These are phyloP conservation scores for Blepharisma japonicum DNA, from an alignment of 73 alveolate genomes.

Conservation along the genomic window DNA sequence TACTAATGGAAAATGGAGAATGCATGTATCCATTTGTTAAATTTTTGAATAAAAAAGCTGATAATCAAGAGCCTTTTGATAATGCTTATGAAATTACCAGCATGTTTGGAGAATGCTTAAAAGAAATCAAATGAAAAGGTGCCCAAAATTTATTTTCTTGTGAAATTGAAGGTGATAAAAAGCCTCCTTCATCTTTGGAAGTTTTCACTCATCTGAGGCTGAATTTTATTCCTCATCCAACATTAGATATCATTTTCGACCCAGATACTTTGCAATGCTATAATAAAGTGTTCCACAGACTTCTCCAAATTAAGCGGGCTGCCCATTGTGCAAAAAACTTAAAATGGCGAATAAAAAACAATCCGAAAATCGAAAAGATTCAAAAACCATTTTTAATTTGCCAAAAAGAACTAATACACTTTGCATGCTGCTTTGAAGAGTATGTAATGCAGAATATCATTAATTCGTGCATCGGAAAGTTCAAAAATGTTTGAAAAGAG, in stretches of 20 bases:
- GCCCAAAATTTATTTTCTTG: neutral
- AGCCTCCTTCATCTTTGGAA: neutral
- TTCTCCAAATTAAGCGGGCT: conserved; percentile 8
- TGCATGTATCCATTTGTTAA: neutral
- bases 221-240: neutral
- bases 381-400: neutral
- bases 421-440: conserved; percentile 19
- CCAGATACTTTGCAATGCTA: neutral
- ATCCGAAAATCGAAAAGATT: neutral
- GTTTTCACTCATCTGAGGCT: neutral
- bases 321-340: conserved; percentile 9
- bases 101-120: neutral
- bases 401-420: conserved; percentile 21
- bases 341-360: neutral
- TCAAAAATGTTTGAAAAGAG: neutral
- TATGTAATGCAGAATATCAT: conserved; percentile 13
- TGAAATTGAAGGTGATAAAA: neutral
- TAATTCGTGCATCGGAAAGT: neutral
- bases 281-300: neutral
- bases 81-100: conserved; percentile 6
- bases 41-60: conserved; percentile 14
- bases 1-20: conserved; percentile 9
- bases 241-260: conserved; percentile 6
- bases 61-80: neutral
- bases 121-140: neutral